Conservation (phyloP, 1,139 yeast genomes). For the Geotrichum phurueaensis region DNA sequence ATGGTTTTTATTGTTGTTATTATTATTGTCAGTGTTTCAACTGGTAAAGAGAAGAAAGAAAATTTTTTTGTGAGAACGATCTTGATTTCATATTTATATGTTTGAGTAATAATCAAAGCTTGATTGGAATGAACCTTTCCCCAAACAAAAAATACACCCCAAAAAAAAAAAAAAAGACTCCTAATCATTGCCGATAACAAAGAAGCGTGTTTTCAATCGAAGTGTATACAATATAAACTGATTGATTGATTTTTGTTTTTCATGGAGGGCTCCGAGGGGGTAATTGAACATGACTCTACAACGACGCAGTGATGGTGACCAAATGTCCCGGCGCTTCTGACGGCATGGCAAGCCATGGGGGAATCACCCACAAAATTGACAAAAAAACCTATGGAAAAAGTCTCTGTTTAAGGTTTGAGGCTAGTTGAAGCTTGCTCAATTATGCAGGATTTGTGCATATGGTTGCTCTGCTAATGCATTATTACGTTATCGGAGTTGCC, state of each 20-base stretch:
- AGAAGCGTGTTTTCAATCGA: background rate
- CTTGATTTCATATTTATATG: background rate
- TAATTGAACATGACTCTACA: background rate
- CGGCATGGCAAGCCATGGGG: background rate
- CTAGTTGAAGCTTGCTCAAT: background rate
- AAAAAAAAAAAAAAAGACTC: background rate
- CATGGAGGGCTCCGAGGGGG: background rate
- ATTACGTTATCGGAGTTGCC: background rate
- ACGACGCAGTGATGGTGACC: background rate
- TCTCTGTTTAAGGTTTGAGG: background rate
- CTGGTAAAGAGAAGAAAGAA: background rate
- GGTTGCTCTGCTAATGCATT: background rate
- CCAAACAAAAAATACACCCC: too few relatives aligned
- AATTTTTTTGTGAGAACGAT: background rate
- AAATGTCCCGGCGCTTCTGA: background rate
- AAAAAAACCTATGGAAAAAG: background rate
- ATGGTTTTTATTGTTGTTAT: too few relatives aligned
- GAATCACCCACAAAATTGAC: background rate
- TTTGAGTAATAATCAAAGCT: background rate
- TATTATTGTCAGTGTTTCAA: background rate
- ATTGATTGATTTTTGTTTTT: too few relatives aligned
- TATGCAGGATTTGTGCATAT: background rate
- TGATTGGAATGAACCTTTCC: background rate
- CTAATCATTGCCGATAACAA: background rate
- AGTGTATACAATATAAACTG: background rate